Percentiles rank a stretch among this genome's conserved stretches.
These are phyloP conservation scores for Dichomitus squalens DNA, from an alignment of 1,284 basidiomycete species.

Conservation along the genomic window DNA sequence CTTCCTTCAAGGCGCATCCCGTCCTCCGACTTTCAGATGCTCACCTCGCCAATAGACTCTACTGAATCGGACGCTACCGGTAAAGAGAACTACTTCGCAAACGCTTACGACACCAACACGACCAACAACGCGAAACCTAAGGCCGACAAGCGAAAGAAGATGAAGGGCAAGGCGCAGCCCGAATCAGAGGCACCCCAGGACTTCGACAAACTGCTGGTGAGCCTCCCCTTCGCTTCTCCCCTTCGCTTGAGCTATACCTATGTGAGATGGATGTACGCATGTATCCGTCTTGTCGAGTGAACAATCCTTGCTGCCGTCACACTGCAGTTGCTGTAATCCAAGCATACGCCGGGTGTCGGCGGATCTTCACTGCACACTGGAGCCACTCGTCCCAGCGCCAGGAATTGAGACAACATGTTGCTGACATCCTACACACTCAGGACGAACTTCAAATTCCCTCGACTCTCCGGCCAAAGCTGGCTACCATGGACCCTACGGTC, in stretches of 20 bases:
- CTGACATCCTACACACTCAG: constrained; percentile 39
- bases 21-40: constrained; percentile 68
- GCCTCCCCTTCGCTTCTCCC: constrained; percentile 24
- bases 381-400: no score
- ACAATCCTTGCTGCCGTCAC: constrained; percentile 20
- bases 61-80: constrained; percentile 39
- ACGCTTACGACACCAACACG: constrained; percentile 20
- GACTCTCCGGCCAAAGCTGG: constrained; percentile 74
- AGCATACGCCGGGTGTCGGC: not conserved
- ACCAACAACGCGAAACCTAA: constrained; percentile 27
- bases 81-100: constrained; percentile 65
- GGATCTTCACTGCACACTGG: not conserved
- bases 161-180: constrained; percentile 39
- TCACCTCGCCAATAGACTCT: constrained; percentile 54
- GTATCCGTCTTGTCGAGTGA: not conserved
- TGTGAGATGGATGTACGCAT: not conserved
- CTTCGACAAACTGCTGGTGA: constrained; percentile 74
- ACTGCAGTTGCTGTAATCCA: no score
- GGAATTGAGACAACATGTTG: constrained; percentile 5
- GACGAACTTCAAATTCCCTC: constrained; percentile 85
- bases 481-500: constrained; percentile 77
- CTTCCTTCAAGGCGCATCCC: constrained; percentile 64
- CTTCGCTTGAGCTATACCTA: not conserved
- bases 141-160: constrained; percentile 34
- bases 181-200: constrained; percentile 51